Evolutionary conservation across 1,284 basidiomycete genomes (phyloP), one percentile per base, ranked within the genome.

Genomic region (Ganoderma boninense): DNA sequence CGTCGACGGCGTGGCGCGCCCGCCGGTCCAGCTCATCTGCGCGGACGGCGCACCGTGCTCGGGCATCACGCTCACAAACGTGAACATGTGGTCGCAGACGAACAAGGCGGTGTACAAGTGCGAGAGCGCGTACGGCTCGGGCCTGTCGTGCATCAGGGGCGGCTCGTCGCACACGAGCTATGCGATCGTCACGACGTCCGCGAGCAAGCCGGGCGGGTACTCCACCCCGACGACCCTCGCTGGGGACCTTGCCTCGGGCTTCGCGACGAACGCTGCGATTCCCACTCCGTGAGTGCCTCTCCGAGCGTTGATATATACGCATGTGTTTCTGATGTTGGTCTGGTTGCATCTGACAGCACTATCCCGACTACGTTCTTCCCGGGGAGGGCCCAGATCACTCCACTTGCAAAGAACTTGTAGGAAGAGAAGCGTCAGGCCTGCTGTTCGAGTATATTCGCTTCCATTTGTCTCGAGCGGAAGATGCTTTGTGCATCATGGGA

Each of bases 81-180:
- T 82, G n/a, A 79, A 79, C 71, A 77, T 82, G 71, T 82, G 80
- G 79, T 77, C 78, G 11, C 69, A 72, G 61, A 79, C 78, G 18
- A 70, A 75, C 71, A 61, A 76, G 73, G 80, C 78, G 18, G 70
- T 76, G 52, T 72, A 76, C 71, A 80, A 80, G 66, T 82, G 80
- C 77, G 75, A 77, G 67, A 77, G 75, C 69, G 80, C 81, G 32
- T 82, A 77, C 69, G 81, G 81, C 18, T 73, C 75, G 18, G 81
- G 81, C 18, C 67, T 76, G 35, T 63, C 70, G n/a, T 81, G 81
- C 71, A 73, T 81, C 65, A 68, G 71, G 62, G 74, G 74, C 64
- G 77, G 77, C 32, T 69, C 72, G 18, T 65, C 69, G 42, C 64
- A 76, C 69, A 74, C 75, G 40, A 77, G 76, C 68, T 80, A 80